phyloP scores from a whole-genome alignment of 352 stramenopile genomes.

The Peronospora destructor region DNA sequence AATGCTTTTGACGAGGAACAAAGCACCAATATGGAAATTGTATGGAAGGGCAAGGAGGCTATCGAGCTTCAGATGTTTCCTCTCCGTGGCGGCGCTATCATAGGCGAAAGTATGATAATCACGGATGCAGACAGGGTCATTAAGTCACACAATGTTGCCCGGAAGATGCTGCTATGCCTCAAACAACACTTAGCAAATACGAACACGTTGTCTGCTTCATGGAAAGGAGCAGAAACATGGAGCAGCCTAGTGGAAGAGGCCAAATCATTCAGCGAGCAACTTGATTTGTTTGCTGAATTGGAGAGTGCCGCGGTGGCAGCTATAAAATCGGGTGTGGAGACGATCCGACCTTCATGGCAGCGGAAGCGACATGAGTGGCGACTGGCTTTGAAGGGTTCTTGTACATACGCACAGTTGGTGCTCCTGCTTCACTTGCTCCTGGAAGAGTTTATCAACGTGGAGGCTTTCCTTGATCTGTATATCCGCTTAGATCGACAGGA shows the following conservation, averaged over 20 bases:
- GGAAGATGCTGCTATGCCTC: conserved; percentile 58
- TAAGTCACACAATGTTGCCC: conserved; percentile 37
- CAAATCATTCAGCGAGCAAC: conserved; percentile 28
- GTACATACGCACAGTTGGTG: conserved; percentile 66
- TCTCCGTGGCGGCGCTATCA: conserved; percentile 44
- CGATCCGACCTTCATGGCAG: conserved; percentile 62
- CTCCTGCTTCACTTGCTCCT: conserved; percentile 68
- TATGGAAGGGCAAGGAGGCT: conserved; percentile 27
- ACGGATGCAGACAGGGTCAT: conserved; percentile 36
- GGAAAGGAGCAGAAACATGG: conserved; percentile 44
- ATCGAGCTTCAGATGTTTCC: conserved; percentile 65
- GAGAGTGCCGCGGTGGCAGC: conserved; percentile 46
- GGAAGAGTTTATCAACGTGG: conserved; percentile 71
- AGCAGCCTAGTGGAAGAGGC: conserved; percentile 30
- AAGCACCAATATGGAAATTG: conserved; percentile 8
- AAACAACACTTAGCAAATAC: conserved; percentile 48
- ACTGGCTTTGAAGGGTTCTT: conserved; percentile 50
- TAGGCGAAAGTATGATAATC: conserved; percentile 41
- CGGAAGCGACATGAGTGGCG: conserved; percentile 70
- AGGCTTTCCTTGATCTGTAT: conserved; percentile 75
- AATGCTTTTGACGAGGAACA: conserved; percentile 23
- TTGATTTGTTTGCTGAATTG: conserved; percentile 47
- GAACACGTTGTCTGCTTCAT: conserved; percentile 42
- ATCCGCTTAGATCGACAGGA: conserved; percentile 62
- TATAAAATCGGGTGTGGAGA: conserved; percentile 41